Evolutionary conservation across 2,329 filamentous ascomycete species (phyloP), one percentile per base, ranked within the genome.

Genomic region (Rutstroemia sp.): DNA sequence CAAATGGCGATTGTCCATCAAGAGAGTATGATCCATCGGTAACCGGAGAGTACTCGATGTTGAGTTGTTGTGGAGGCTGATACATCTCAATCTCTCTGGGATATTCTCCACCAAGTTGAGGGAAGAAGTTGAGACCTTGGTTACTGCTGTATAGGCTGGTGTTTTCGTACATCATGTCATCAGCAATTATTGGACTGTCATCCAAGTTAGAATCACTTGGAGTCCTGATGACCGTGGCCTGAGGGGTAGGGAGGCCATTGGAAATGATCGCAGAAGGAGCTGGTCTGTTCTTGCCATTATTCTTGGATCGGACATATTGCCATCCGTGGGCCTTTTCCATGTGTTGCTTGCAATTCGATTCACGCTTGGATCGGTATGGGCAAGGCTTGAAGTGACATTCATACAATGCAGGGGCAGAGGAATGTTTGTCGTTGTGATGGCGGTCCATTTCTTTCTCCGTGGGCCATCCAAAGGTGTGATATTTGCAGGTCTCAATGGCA

Each of bases 391-490:
- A 97, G 49, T 84, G 74, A 74, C 94, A 99, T 74, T 89, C 85
- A 72, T 85, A 96, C 75, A 95, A 85, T 45, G 84, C 79, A 4
- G 94, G 92, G 37, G 85, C 79, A 53, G 81, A 75, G 18, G 89
- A 92, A 75, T 99, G 94, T 76, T 95, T 96, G 77, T 99, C 94
- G 71, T 96, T 96, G 73, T 90, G 82, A 72, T 99, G 94, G 53
- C 94, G 88, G 66, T 96, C 92, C 73, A 92, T 88, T 75, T 97
- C 94, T 75, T 99, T 97, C 74, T 97, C 92, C 0, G 94, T 97
- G 4, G 94, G 92, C 88, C 92, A 97, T 50, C 94, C 94, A 65
- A 88, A 84, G 37, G 87, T 81, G 71, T 88, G 84, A 72, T 96
- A 97, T 71, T 95, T 95, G 87, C 94, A 97, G 47, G 82, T 85